Conservation (phyloP, 306 rosid species). For the Citrullus mucosospermus region DNA sequence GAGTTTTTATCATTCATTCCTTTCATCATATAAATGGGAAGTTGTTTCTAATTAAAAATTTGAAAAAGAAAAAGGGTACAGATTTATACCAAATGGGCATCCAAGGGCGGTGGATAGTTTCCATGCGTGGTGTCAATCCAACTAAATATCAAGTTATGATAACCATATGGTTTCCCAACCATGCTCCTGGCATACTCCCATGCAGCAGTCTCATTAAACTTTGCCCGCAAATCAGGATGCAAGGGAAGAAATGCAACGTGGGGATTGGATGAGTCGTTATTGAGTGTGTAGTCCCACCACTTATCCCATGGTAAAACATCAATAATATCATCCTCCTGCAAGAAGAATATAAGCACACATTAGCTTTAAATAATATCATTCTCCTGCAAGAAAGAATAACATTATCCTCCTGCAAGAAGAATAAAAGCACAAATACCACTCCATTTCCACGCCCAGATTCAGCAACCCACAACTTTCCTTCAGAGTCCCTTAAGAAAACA, state of each 20-base stretch:
- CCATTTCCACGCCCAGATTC: conserved; percentile 91
- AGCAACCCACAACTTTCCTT: conserved; percentile 91
- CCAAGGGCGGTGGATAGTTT: conserved; percentile 95
- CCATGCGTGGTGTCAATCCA: conserved; percentile 78
- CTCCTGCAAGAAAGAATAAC: conserved; percentile 56
- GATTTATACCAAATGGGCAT: conserved; percentile 67
- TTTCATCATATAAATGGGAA: no score
- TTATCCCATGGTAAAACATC: conserved; percentile 85
- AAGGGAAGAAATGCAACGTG: conserved; percentile 91
- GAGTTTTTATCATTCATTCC: no score
- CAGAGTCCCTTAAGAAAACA: conserved; percentile 78
- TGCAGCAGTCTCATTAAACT: conserved; percentile 86
- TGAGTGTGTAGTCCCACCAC: conserved; percentile 90
- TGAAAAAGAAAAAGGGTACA: not conserved
- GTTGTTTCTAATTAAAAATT: no score
- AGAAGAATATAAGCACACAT: not conserved
- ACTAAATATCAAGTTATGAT: conserved; percentile 91
- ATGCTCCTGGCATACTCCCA: conserved; percentile 92
- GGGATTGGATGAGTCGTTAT: conserved; percentile 74
- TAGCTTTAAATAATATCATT: conserved; percentile 43
- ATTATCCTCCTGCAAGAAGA: conserved; percentile 60
- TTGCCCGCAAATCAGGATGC: conserved; percentile 71
- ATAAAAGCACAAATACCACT: conserved; percentile 30
- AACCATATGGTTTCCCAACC: conserved; percentile 83
- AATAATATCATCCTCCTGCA: conserved; percentile 82